Evolutionary conservation across 2,329 filamentous ascomycete species (phyloP), one percentile per base, ranked within the genome.

Genomic region (Tolypocladium tropicale): DNA sequence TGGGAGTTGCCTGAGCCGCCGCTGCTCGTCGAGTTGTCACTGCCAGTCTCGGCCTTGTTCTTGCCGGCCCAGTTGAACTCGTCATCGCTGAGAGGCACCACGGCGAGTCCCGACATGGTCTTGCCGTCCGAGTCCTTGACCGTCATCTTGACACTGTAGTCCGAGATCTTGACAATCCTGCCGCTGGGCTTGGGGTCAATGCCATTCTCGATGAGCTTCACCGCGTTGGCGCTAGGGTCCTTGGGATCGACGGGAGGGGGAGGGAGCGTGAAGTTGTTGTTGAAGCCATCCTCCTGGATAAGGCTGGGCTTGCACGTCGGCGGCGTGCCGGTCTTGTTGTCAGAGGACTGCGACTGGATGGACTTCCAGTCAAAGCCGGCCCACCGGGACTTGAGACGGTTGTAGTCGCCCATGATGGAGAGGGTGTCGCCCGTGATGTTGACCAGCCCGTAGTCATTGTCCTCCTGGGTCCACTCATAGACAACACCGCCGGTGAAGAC

Each of bases 221-320:
- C n/a, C n/a, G n/a, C n/a, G n/a, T n/a, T n/a, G n/a, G n/a, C n/a
- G n/a, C n/a, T n/a, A n/a, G n/a, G n/a, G n/a, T n/a, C n/a, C n/a
- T n/a, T 85, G 77, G 41, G 84, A 21, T 43, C 88, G 4, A 80
- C 76, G 14, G 90, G 90, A 6, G 83, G 77, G 4, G 66, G 73
- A 52, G 88, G 92, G 56, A 96, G 76, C 50, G 85, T 86, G 75
- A 95, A 97, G 77, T 90, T 87, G 70, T 75, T 85, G 72, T 80
- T 81, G 77, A 96, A 95, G 59, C 78, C 80, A 58, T 79, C 73
- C 60, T 77, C 76, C 58, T 76, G 79, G 73, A 96, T 92, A 55
- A 95, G 76, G 58, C 76, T 79, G 34, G 77, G 58, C 60, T 74
- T 74, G 77, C 93, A 96, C 56, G 72, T 76, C 36, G 88, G 85